A percentile compares a stretch with the other conserved stretches of the same genome.
phyloP scores from a whole-genome alignment of 202 grass and related monocot genomes.

The Elaeis oleifera region DNA sequence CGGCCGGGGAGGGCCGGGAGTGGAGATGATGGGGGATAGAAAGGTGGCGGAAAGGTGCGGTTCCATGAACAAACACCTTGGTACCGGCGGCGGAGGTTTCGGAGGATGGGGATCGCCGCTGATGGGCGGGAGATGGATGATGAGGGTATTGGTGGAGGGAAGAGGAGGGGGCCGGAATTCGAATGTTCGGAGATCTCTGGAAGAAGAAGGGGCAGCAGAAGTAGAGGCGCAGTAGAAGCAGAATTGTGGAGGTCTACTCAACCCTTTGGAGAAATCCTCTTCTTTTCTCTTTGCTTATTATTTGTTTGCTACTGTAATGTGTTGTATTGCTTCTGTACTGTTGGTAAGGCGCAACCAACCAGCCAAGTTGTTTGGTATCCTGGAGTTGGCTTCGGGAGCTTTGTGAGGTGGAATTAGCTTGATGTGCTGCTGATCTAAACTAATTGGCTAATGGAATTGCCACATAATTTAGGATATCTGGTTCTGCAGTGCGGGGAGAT shows the following conservation, averaged over 20 bases:
- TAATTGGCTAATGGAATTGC: too few relatives aligned
- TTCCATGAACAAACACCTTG: slow-evolving; percentile 15
- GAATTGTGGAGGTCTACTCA: not conserved
- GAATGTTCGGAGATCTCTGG: slow-evolving; percentile 85
- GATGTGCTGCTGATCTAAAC: too few relatives aligned
- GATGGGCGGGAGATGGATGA: slow-evolving; percentile 38
- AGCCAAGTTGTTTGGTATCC: too few relatives aligned
- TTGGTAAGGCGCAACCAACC: too few relatives aligned
- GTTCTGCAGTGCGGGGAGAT: too few relatives aligned
- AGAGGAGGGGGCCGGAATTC: slow-evolving; percentile 52
- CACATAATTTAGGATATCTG: too few relatives aligned
- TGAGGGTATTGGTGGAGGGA: slow-evolving; percentile 43
- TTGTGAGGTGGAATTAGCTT: too few relatives aligned
- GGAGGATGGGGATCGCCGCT: slow-evolving; percentile 42
- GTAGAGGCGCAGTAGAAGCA: not conserved
- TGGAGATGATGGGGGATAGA: slow-evolving; percentile 44
- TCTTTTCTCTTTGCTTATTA: too few relatives aligned
- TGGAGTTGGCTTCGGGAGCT: too few relatives aligned
- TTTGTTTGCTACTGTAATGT: too few relatives aligned
- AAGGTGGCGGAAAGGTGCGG: slow-evolving; percentile 26
- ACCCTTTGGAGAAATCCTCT: slow-evolving; percentile 14
- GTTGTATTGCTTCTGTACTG: too few relatives aligned
- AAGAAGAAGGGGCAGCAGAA: slow-evolving; percentile 75
- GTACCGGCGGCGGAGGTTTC: slow-evolving; percentile 16
- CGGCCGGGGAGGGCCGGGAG: slow-evolving; percentile 30